Evolutionary conservation across 805 yeast genomes (phyloP).

Genomic region (Saccharomycopsis sp.): DNA sequence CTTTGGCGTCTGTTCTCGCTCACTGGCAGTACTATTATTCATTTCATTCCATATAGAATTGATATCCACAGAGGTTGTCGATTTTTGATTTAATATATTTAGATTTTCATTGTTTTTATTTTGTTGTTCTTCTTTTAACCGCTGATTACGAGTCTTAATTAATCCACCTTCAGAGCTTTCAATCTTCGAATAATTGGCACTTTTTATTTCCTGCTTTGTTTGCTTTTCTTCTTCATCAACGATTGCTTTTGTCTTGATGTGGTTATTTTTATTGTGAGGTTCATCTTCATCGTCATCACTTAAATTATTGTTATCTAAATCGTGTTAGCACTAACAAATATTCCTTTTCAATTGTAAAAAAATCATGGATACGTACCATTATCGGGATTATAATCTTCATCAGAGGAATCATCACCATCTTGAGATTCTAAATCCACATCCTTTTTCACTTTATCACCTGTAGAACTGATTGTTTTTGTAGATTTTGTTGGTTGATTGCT

Average conservation of each 20-base stretch:
- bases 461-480: no score
- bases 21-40: constrained; percentile 29
- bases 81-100: constrained; percentile 22
- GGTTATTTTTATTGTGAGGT: no score
- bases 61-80: constrained; percentile 35
- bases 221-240: constrained; percentile 22
- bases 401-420: not conserved
- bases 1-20: constrained; percentile 4
- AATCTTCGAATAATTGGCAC: constrained; percentile 42
- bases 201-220: constrained; percentile 22
- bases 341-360: no score
- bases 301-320: no score
- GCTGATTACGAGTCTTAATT: constrained; percentile 62
- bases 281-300: not conserved
- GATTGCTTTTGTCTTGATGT: no score
- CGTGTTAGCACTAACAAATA: no score
- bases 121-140: constrained; percentile 34
- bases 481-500: no score
- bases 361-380: no score
- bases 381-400: not conserved
- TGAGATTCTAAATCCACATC: no score
- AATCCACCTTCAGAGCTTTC: constrained; percentile 57
- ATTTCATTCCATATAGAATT: constrained; percentile 50
- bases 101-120: constrained; percentile 28
- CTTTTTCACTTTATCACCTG: no score